Base-by-base conservation (phyloP, 345 rosid species). In the Pugionium dolabratum region DNA sequence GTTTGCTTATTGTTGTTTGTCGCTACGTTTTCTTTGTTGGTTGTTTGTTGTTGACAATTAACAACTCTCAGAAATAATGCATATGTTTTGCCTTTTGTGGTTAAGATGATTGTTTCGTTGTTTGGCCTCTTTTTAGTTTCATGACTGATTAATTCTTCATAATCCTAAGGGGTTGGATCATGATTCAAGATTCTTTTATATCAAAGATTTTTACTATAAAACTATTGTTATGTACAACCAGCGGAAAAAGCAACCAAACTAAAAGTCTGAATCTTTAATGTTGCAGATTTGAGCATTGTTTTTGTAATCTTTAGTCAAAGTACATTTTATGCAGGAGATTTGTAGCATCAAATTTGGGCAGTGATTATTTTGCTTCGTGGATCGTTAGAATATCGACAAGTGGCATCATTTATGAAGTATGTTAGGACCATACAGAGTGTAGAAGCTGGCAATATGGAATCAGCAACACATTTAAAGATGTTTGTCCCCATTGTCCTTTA, bases 381-480 rank as follows among this genome's bases (percentile, higher is more conserved):
- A 72, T 42, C 35, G 41, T 57, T 64, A 65, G 54, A 58, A 64
- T 49, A 0, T 49, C 29, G 60, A 72, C 76, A 72, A 72, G 76
- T 72, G 70, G 76, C 70, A 29, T 0, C 54, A 64, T 64, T 57
- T 42, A 50, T 50, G 66, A 51, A 73, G 76, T 59, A 66, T 51
- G 67, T 66, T 52, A 72, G 76, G 76, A 72, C 76, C 76, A 72
- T 72, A 64, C 65, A 72, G 75, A 72, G 75, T 57, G 76, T 71
- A 51, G 71, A 54, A 73, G 76, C 76, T 73, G 76, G 72, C 76
- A 73, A 73, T 73, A 73, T 73, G 72, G 76, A 39, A 67, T 73
- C 76, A 59, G 57, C 67, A 73, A 44, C 41, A 52, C 71, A 72
- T 58, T 72, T 49, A 72, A n/a, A 64, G 60, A 64, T 48, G 9